phyloP scores from a whole-genome alignment of 2,329 filamentous ascomycete genomes.

The Ophiostoma piceae region DNA sequence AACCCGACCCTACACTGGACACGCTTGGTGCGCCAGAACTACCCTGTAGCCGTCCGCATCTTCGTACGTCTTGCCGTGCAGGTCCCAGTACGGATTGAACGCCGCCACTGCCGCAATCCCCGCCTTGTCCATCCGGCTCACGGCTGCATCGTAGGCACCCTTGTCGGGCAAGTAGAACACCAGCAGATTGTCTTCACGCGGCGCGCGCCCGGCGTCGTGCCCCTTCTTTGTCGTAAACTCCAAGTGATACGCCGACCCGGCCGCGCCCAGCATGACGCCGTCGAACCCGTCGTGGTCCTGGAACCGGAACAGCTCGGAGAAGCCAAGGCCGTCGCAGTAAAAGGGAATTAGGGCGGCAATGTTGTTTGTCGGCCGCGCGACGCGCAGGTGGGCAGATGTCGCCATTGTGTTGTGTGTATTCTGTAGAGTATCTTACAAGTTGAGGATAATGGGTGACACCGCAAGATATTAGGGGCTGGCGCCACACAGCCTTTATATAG shows the following conservation, averaged over 20 bases:
- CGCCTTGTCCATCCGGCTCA: constrained; percentile 34
- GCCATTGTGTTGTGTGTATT: background rate
- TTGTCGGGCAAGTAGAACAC: constrained; percentile 40
- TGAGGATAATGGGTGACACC: no score
- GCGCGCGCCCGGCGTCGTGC: constrained; percentile 36
- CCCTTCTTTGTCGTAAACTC: constrained; percentile 39
- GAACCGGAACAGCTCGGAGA: constrained; percentile 36
- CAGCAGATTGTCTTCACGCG: constrained; percentile 42
- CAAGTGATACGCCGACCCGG: constrained; percentile 37
- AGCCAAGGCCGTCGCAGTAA: constrained; percentile 40
- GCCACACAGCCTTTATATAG: background rate
- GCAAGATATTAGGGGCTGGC: no score
- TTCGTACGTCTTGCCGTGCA: constrained; percentile 41
- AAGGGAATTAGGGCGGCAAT: constrained; percentile 39
- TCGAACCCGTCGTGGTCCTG: constrained; percentile 38
- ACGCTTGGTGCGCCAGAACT: constrained; percentile 37
- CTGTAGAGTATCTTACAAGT: no score
- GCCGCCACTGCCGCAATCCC: constrained; percentile 37
- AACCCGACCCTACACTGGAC: constrained; percentile 19
- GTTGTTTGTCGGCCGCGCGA: constrained; percentile 40
- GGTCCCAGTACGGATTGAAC: constrained; percentile 44
- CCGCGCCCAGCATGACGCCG: constrained; percentile 39
- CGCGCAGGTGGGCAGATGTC: constrained; percentile 35
- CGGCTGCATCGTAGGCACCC: constrained; percentile 31
- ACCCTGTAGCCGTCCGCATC: constrained; percentile 44